Evolutionary conservation across 2,329 filamentous ascomycete genomes (phyloP), one percentile per base, ranked within the genome.

Genomic region (Niveomyces coronatus): DNA sequence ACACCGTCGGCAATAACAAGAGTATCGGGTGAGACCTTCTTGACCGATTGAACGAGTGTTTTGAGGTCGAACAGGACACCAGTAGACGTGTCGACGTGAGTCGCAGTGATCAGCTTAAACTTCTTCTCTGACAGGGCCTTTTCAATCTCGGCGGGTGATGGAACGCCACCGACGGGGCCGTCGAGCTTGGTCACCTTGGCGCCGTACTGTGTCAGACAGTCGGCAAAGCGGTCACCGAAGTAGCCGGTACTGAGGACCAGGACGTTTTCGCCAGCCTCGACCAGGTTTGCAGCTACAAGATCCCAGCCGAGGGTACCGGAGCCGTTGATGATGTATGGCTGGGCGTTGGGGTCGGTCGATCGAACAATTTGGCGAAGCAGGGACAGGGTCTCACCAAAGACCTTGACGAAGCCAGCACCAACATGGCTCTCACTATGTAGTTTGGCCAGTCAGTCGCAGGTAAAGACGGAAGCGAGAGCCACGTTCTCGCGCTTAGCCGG

Each of bases 241-340:
- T 98, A 98, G 48, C 91, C 91, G 29, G 86, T 93, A 68, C 94
- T 88, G 14, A 98, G 76, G 39, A 98, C 88, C 28, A 98, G 74
- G 17, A 84, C 91, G 42, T 94, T 76, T 55, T 98, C 91, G 43
- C 85, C 88, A 35, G 79, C 74, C 67, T 98, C 89, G 44, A 85
- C 73, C 45, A 98, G 67, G 67, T 96, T 98, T 51, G 87, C 82
- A n/a, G 87, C 82, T 31, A 96, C 87, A 42, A 96, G 67, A 57
- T 98, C 91, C 91, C 91, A 98, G 44, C 91, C 91, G 7, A 98
- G 72, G 15, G 91, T 98, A 41, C 91, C 91, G 37, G 88, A 95
- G 45, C 91, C 91, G 48, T 86, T 87, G 59, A 98, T 77, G 57
- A 96, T 75, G 57, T 95, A 93, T 28, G 91, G 88, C 61, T 98